phyloP scores from a whole-genome alignment of 805 yeast species.

The Candida broadrunensis region DNA sequence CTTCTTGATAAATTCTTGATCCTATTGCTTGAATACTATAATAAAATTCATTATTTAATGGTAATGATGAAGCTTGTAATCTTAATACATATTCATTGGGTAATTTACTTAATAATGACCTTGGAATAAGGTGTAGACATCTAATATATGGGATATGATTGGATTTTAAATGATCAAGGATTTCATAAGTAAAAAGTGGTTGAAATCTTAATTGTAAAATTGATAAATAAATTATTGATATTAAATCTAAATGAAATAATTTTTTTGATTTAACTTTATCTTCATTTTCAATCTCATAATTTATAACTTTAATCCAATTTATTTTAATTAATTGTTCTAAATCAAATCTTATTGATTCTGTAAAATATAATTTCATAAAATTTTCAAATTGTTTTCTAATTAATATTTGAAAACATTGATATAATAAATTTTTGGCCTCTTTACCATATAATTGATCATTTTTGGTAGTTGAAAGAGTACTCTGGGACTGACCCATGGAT shows the following conservation, averaged over 20 bases:
- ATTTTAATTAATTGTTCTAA: constrained; percentile 23
- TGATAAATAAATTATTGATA: constrained; percentile 49
- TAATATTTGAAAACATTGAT: constrained; percentile 49
- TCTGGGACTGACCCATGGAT: constrained; percentile 4
- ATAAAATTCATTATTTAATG: constrained; percentile 35
- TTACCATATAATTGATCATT: constrained; percentile 40
- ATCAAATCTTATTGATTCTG: constrained; percentile 13
- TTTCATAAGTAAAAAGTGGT: constrained; percentile 52
- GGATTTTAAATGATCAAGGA: constrained; percentile 37
- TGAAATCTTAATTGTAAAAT: constrained; percentile 40
- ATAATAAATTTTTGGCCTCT: constrained; percentile 42
- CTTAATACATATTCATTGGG: constrained; percentile 34
- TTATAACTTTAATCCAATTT: constrained; percentile 28
- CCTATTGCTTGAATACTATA: constrained; percentile 12
- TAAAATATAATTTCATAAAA: constrained; percentile 8
- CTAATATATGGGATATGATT: constrained; percentile 50
- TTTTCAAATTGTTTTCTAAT: constrained; percentile 44
- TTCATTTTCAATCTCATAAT: constrained; percentile 2
- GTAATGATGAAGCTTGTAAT: constrained; percentile 40
- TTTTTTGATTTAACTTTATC: neutral
- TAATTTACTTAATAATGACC: constrained; percentile 27
- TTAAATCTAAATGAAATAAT: constrained; percentile 21
- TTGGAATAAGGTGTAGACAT: constrained; percentile 40
- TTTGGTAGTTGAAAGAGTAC: constrained; percentile 9
- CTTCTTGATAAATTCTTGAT: constrained; percentile 3